These are phyloP conservation scores for Lactarius psammicola DNA, from an alignment of 768 basidiomycete genomes.

Conservation along the genomic window DNA sequence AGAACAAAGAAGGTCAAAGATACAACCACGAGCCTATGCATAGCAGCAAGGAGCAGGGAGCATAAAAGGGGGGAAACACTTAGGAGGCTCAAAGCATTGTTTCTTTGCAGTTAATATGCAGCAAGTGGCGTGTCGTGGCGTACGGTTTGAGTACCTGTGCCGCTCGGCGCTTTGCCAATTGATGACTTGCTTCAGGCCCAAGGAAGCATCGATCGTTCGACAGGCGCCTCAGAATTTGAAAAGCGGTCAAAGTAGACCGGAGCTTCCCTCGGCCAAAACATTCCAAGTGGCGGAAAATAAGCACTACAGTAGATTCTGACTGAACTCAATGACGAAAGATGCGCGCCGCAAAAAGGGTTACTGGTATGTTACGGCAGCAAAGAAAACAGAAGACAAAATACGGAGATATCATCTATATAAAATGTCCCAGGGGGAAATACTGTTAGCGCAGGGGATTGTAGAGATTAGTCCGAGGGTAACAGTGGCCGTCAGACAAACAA, in stretches of 20 bases:
- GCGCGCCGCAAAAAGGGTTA: not conserved
- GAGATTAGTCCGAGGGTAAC: not conserved
- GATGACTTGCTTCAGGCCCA: not conserved
- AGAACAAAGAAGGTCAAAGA: constrained; percentile 1
- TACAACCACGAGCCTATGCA: constrained; percentile 1
- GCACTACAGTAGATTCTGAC: not conserved
- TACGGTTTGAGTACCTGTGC: not conserved
- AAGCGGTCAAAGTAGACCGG: not conserved
- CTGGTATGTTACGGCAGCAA: not conserved
- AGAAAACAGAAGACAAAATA: not conserved
- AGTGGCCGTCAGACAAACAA: not conserved
- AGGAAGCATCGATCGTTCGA: not conserved
- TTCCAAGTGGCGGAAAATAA: not conserved
- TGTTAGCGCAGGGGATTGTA: no score
- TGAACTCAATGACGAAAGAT: not conserved
- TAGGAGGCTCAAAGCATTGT: not conserved
- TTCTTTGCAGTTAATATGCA: not conserved
- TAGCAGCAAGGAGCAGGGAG: not conserved
- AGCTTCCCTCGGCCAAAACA: not conserved
- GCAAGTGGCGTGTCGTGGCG: not conserved
- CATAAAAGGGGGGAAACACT: not conserved
- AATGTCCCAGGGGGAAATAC: not conserved
- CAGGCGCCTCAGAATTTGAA: not conserved
- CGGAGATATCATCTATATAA: not conserved
- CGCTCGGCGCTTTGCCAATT: not conserved